Evolutionary conservation across 805 yeast genomes (phyloP).

Genomic region (Cyberlindnera bimundalis): DNA sequence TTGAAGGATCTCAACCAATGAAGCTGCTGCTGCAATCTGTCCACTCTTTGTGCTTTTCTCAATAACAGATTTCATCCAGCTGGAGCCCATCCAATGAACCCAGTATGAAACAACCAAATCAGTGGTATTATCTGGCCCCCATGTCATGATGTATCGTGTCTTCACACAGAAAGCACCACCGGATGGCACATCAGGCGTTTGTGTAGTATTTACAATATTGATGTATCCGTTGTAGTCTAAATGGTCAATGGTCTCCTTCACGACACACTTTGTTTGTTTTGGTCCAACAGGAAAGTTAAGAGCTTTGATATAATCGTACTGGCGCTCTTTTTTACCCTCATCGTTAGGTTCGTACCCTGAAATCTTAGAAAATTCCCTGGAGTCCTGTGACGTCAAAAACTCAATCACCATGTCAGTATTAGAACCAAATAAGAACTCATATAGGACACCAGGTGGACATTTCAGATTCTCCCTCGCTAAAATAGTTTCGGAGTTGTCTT

Average conservation of each 20-base stretch:
- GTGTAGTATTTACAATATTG: conserved; percentile 57
- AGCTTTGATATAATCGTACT: conserved; percentile 68
- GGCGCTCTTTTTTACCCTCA: conserved; percentile 43
- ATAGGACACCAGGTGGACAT: conserved; percentile 79
- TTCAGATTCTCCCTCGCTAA: conserved; percentile 49
- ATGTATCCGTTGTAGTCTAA: conserved; percentile 53
- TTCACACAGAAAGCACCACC: conserved; percentile 77
- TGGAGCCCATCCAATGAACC: conserved; percentile 85
- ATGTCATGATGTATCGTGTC: conserved; percentile 67
- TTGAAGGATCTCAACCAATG: conserved; percentile 34
- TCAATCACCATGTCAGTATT: conserved; percentile 40
- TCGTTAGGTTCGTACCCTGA: conserved; percentile 33
- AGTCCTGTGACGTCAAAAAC: conserved; percentile 39
- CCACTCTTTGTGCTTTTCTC: conserved; percentile 84
- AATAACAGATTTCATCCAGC: conserved; percentile 89
- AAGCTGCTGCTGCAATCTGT: conserved; percentile 60
- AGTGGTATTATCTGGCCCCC: conserved; percentile 68
- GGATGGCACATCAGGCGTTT: conserved; percentile 93
- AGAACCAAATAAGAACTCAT: conserved; percentile 65
- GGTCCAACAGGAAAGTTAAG: conserved; percentile 87
- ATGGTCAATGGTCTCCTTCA: conserved; percentile 54
- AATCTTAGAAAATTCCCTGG: conserved; percentile 35
- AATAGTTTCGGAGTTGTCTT: conserved; percentile 46
- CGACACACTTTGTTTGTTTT: conserved; percentile 77
- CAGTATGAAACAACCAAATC: conserved; percentile 61